phyloP scores from a whole-genome alignment of 768 basidiomycete genomes.

The Mycena sanguinolenta region DNA sequence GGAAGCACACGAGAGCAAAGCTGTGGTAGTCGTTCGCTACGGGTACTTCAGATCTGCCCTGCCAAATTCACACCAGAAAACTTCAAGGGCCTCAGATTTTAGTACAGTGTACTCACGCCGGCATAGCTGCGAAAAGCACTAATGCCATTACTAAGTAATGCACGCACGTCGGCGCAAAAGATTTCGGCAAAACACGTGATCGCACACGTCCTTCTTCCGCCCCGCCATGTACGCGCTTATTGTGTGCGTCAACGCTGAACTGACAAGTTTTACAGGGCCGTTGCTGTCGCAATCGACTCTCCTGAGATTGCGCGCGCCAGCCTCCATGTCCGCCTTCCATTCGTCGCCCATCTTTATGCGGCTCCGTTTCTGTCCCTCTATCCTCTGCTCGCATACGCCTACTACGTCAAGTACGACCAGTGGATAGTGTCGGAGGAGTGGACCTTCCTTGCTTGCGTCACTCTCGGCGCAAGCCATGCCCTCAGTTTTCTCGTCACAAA shows the following conservation, averaged over 20 bases:
- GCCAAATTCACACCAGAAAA: too few species aligned
- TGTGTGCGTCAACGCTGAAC: slow-evolving; percentile 1
- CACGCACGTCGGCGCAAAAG: too few species aligned
- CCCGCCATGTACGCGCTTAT: slow-evolving; percentile 33
- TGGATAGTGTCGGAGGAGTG: slow-evolving; percentile 96
- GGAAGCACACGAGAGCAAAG: too few species aligned
- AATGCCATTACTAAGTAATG: too few species aligned
- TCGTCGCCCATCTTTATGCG: slow-evolving; percentile 80
- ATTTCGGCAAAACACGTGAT: slow-evolving; percentile 5
- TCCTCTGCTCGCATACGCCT: slow-evolving; percentile 89
- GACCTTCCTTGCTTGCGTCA: slow-evolving; percentile 94
- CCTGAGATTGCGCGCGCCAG: slow-evolving; percentile 77
- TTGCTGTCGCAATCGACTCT: slow-evolving; percentile 67
- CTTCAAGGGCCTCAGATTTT: too few species aligned
- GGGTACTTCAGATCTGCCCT: too few species aligned
- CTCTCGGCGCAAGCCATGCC: slow-evolving; percentile 89
- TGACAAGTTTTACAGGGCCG: slow-evolving; percentile 49
- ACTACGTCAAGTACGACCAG: slow-evolving; percentile 90
- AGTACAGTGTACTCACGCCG: too few species aligned
- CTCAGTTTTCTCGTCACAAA: slow-evolving; percentile 92
- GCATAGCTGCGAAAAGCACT: too few species aligned
- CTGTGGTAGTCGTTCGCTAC: too few species aligned
- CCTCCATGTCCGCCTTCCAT: slow-evolving; percentile 76
- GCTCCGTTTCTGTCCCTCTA: slow-evolving; percentile 85
- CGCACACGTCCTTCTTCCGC: slow-evolving; percentile 20